A percentile compares a stretch with the other conserved stretches of the same genome.
Conservation (phyloP, 176 grass and related monocot species). For the Triticum dicoccoides region DNA sequence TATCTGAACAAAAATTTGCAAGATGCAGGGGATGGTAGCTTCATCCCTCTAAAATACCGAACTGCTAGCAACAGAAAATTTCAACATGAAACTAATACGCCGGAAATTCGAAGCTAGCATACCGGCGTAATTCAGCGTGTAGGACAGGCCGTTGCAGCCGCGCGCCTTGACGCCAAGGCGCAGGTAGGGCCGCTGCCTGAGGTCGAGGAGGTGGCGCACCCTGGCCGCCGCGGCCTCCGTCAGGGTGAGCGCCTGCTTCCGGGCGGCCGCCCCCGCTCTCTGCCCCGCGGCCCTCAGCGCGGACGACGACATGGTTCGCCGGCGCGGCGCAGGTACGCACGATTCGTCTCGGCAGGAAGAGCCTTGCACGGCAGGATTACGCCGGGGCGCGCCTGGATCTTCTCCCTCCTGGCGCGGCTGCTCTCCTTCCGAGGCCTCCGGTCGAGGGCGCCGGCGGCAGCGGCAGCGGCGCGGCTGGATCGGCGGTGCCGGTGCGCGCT, state of each 20-base stretch:
- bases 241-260: constrained; percentile 65
- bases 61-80: not conserved
- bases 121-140: constrained; percentile 92
- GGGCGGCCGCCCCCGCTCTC: constrained; percentile 24
- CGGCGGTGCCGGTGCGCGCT: not conserved
- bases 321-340: not conserved
- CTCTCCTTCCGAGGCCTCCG: not conserved
- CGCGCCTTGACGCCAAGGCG: constrained; percentile 74
- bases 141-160: constrained; percentile 90
- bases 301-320: constrained; percentile 41
- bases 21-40: not conserved
- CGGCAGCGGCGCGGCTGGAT: not conserved
- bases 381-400: not conserved
- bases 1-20: not conserved
- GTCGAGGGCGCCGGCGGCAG: not conserved
- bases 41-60: not conserved
- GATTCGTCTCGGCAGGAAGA: not conserved
- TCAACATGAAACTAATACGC: not conserved
- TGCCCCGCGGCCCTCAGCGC: constrained; percentile 53
- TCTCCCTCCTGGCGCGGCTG: not conserved
- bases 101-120: not conserved
- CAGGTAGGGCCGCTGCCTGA: constrained; percentile 65
- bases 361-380: not conserved
- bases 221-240: constrained; percentile 57
- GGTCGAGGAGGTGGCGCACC: constrained; percentile 66